These are phyloP conservation scores for Petunia hybrid DNA, from an alignment of 305 asterid species.

Conservation along the genomic window DNA sequence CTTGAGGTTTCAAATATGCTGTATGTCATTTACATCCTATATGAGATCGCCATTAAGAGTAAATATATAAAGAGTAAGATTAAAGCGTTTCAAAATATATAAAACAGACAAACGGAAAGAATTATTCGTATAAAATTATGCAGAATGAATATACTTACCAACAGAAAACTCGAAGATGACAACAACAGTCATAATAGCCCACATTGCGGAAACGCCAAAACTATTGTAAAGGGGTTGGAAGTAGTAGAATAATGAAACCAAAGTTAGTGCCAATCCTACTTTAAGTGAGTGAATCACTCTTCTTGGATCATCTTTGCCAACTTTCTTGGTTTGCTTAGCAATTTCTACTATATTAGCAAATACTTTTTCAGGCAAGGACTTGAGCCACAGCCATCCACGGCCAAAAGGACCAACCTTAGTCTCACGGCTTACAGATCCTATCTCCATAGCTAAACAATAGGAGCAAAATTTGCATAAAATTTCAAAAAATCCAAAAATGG, in stretches of 20 bases:
- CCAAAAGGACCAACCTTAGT: constrained; percentile 31
- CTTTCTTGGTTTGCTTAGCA: constrained; percentile 43
- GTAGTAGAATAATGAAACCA: constrained; percentile 75
- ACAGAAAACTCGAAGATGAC: constrained; percentile 83
- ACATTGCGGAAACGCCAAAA: constrained; percentile 78
- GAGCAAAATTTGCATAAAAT: constrained; percentile 29
- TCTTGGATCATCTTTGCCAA: constrained; percentile 75
- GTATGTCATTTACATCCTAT: too few species aligned
- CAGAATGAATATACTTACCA: constrained; percentile 43
- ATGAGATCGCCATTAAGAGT: too few species aligned
- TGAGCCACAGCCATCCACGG: constrained; percentile 46
- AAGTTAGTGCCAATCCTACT: constrained; percentile 70
- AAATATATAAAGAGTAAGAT: too few species aligned
- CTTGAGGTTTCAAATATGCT: too few species aligned
- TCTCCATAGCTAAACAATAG: constrained; percentile 45
- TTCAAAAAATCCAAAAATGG: neutral
- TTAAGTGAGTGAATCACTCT: constrained; percentile 74
- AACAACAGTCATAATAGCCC: constrained; percentile 90
- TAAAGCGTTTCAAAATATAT: neutral
- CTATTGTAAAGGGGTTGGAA: constrained; percentile 62
- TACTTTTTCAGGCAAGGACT: constrained; percentile 37
- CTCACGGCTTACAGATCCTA: constrained; percentile 41
- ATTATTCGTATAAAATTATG: neutral
- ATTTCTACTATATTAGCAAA: constrained; percentile 41
- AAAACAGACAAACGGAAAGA: neutral